phyloP scores from a whole-genome alignment of 2,329 filamentous ascomycete genomes.

The Sarocladium oryzae region DNA sequence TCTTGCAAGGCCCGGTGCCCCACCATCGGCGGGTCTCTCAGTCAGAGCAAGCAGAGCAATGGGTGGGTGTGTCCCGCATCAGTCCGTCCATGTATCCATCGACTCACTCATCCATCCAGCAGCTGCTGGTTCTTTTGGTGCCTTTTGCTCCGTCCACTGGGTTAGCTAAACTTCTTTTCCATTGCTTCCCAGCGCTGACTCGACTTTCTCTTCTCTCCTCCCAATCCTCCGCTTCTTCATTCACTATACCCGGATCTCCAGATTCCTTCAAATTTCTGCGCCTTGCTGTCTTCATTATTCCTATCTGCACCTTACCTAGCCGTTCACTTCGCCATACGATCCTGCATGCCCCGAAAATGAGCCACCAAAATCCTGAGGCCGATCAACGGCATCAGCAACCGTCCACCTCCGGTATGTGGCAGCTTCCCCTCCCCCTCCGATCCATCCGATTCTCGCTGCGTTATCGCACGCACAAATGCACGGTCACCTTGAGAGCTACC shows the following conservation, averaged over 20 bases:
- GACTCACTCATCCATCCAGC: not conserved
- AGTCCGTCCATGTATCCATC: no score
- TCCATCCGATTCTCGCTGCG: conserved; percentile 6
- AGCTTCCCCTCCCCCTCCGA: conserved; percentile 4
- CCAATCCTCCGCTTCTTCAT: not conserved
- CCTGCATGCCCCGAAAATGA: conserved; percentile 2
- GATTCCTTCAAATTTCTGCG: not conserved
- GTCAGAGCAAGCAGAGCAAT: no score
- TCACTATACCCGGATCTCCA: not conserved
- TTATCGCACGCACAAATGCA: not conserved
- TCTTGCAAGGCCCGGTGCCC: no score
- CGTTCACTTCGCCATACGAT: no score
- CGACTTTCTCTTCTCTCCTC: conserved; percentile 1
- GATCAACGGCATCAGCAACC: conserved; percentile 8
- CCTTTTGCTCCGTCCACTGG: not conserved
- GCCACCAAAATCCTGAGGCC: not conserved
- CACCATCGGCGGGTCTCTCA: no score
- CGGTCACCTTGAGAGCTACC: not conserved
- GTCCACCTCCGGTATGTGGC: conserved; percentile 4
- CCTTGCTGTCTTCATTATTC: not conserved
- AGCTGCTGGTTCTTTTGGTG: not conserved
- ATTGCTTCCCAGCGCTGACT: conserved; percentile 4
- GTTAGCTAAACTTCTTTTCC: not conserved
- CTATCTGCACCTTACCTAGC: not conserved
- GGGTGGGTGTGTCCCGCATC: no score